These are phyloP conservation scores for Phytophthora multivora DNA, from an alignment of 352 stramenopile genomes.

Conservation along the genomic window DNA sequence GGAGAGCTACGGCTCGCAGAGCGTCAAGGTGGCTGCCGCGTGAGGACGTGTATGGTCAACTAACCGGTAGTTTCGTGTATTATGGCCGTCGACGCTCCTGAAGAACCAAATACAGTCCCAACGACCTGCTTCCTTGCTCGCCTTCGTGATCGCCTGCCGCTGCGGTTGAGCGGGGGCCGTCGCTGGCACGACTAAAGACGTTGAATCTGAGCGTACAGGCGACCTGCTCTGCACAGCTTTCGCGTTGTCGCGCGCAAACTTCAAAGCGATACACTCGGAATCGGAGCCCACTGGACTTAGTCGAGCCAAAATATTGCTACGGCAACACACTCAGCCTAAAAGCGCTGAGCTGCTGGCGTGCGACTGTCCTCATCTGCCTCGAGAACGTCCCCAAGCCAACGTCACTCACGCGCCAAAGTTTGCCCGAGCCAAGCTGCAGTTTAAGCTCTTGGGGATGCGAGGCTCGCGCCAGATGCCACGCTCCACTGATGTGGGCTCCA, in stretches of 20 bases:
- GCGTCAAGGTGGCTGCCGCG: slow-evolving; percentile 8
- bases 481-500: slow-evolving; percentile 7
- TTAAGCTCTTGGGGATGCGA: slow-evolving; percentile 5
- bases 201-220: background rate
- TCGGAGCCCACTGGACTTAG: too few species aligned
- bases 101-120: too few species aligned
- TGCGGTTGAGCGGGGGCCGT: background rate
- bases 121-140: too few species aligned
- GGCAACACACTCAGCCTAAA: slow-evolving; percentile 5
- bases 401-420: slow-evolving; percentile 32
- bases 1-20: slow-evolving; percentile 5
- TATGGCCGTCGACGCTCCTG: too few species aligned
- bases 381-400: slow-evolving; percentile 15
- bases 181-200: background rate
- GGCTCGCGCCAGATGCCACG: slow-evolving; percentile 12
- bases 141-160: background rate
- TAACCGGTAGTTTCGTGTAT: background rate
- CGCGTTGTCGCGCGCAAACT: slow-evolving; percentile 13
- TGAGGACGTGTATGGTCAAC: background rate
- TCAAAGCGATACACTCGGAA: slow-evolving; percentile 19
- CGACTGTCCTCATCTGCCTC: slow-evolving; percentile 23
- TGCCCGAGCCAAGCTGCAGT: slow-evolving; percentile 12
- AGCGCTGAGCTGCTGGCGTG: slow-evolving; percentile 1
- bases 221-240: slow-evolving; percentile 16
- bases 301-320: background rate